A percentile compares a stretch with the other conserved stretches of the same genome.
phyloP scores from a whole-genome alignment of 2,329 filamentous ascomycete species.

The Exserohilum rostratum region DNA sequence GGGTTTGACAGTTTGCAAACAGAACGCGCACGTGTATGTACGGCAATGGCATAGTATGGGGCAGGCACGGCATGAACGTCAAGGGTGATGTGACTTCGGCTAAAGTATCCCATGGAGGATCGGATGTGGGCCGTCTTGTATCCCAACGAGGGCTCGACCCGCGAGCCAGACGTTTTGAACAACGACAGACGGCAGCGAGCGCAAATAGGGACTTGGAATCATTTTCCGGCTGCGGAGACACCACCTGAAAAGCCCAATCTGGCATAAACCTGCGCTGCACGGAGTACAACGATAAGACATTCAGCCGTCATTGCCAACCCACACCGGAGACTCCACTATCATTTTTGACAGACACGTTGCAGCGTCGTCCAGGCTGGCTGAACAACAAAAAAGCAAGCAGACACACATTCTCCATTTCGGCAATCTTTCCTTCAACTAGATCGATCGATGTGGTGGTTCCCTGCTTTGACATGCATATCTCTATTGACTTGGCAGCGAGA shows the following conservation, averaged over 20 bases:
- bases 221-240: no score
- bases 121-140: neutral
- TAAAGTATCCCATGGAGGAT: neutral
- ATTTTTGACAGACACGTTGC: neutral
- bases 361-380: neutral
- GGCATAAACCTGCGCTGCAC: neutral
- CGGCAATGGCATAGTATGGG: neutral
- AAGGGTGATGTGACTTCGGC: neutral
- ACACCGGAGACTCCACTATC: neutral
- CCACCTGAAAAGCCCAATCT: no score
- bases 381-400: no score
- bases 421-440: no score
- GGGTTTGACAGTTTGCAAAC: neutral
- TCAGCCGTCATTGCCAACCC: neutral
- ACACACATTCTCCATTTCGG: no score
- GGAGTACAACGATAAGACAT: neutral
- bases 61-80: neutral
- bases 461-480: no score
- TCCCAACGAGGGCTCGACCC: no score
- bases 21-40: neutral
- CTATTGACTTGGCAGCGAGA: no score
- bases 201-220: no score
- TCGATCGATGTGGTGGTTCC: no score
- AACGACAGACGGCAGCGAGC: no score
- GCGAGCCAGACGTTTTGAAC: no score